Conservation (phyloP, 73 alveolate species). For the Paramecium pentaurelia region DNA sequence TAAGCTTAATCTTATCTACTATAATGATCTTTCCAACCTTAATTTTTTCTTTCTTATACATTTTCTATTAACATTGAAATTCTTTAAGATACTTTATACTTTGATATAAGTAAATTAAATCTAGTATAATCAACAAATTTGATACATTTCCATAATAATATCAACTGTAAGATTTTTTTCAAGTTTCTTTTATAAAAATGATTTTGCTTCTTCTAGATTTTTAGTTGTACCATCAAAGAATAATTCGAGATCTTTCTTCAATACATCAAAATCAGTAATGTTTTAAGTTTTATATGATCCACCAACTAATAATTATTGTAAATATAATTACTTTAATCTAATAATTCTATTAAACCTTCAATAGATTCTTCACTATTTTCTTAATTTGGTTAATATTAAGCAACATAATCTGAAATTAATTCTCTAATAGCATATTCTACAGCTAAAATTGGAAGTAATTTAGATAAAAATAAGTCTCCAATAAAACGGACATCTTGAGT, state of each 20-base stretch:
- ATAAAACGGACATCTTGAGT: background rate
- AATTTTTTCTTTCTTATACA: background rate
- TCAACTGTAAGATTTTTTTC: background rate
- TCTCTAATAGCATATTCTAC: background rate
- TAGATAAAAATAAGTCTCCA: background rate
- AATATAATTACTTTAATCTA: background rate
- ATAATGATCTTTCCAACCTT: constrained; percentile 33
- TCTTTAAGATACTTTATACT: background rate
- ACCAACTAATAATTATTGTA: background rate
- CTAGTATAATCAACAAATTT: background rate
- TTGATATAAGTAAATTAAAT: background rate
- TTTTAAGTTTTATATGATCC: background rate
- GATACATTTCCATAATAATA: background rate
- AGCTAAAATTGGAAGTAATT: background rate
- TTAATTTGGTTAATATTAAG: background rate
- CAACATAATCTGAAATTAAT: background rate
- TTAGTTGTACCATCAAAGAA: background rate
- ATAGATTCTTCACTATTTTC: constrained; percentile 7
- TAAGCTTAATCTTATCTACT: background rate
- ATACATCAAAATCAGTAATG: background rate
- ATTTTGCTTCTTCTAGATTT: background rate
- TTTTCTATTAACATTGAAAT: background rate
- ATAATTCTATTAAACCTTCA: background rate
- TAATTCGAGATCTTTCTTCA: background rate
- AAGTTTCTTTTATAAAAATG: background rate